These are phyloP conservation scores for Emmonsiellopsis sp. DNA, from an alignment of 2,329 filamentous ascomycete species.

Conservation along the genomic window DNA sequence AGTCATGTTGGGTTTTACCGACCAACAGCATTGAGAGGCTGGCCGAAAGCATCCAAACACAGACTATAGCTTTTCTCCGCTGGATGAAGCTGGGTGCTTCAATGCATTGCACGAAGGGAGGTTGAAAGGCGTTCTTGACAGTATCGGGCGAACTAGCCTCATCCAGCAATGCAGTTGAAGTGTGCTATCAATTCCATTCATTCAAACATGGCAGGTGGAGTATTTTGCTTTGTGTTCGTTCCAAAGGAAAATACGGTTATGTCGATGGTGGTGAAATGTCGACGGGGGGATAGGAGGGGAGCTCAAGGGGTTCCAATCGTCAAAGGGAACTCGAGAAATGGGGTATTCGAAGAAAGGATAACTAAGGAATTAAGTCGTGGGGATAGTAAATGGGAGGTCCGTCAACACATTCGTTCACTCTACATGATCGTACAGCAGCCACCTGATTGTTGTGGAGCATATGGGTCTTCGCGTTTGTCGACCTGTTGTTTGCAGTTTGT, in stretches of 20 bases:
- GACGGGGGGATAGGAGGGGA: slow-evolving; percentile 4
- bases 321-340: background rate
- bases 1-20: background rate
- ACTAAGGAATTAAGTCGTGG: background rate
- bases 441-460: slow-evolving; percentile 84
- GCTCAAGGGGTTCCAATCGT: slow-evolving; percentile 6
- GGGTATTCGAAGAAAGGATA: background rate
- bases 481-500: slow-evolving; percentile 43
- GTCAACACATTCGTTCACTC: slow-evolving; percentile 14
- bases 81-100: background rate
- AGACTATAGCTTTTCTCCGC: background rate
- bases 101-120: background rate
- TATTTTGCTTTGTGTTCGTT: slow-evolving; percentile 1
- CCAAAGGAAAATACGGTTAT: background rate
- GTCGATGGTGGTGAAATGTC: background rate
- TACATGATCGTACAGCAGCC: slow-evolving; percentile 97
- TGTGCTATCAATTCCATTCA: background rate
- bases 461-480: slow-evolving; percentile 94
- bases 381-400: background rate
- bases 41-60: background rate
- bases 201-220: background rate
- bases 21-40: background rate
- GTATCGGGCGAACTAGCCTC: background rate
- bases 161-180: background rate
- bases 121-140: background rate